phyloP scores from a whole-genome alignment of 805 yeast species.

The Teunomyces pallodes region DNA sequence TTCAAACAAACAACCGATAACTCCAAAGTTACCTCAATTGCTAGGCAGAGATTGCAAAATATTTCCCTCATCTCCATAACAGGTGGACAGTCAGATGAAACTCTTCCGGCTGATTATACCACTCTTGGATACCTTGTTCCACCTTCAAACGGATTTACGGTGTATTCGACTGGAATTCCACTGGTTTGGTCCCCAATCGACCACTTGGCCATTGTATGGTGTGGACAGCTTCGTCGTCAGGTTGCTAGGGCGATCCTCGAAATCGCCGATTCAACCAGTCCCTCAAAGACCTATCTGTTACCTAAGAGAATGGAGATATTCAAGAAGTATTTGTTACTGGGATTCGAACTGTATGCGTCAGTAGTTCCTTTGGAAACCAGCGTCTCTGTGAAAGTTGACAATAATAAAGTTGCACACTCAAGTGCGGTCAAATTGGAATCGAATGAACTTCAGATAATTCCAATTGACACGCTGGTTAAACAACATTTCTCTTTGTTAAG shows the following conservation, averaged over 20 bases:
- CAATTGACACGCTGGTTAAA: background rate
- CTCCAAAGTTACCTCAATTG: constrained; percentile 23
- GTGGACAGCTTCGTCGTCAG: constrained; percentile 74
- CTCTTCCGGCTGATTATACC: constrained; percentile 89
- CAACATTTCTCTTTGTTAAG: constrained; percentile 18
- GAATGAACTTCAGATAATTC: constrained; percentile 6
- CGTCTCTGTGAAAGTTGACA: constrained; percentile 7
- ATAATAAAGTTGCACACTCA: constrained; percentile 5
- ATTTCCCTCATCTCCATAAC: constrained; percentile 80
- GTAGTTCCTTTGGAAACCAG: background rate
- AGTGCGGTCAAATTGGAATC: background rate
- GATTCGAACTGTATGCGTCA: constrained; percentile 45
- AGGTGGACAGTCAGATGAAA: constrained; percentile 78
- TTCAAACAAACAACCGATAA: constrained; percentile 27
- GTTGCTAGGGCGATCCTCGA: constrained; percentile 60
- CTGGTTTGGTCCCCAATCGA: constrained; percentile 92
- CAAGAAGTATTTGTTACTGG: constrained; percentile 46
- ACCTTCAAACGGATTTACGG: constrained; percentile 72
- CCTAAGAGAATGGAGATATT: constrained; percentile 58
- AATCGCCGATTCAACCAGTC: constrained; percentile 48
- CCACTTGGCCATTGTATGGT: constrained; percentile 96
- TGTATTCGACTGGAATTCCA: constrained; percentile 82
- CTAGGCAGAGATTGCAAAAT: constrained; percentile 48
- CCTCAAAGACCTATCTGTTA: constrained; percentile 52
- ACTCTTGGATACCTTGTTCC: constrained; percentile 72